Evolutionary conservation across 2,329 filamentous ascomycete species (phyloP).

Genomic region (Claviceps digitariae): DNA sequence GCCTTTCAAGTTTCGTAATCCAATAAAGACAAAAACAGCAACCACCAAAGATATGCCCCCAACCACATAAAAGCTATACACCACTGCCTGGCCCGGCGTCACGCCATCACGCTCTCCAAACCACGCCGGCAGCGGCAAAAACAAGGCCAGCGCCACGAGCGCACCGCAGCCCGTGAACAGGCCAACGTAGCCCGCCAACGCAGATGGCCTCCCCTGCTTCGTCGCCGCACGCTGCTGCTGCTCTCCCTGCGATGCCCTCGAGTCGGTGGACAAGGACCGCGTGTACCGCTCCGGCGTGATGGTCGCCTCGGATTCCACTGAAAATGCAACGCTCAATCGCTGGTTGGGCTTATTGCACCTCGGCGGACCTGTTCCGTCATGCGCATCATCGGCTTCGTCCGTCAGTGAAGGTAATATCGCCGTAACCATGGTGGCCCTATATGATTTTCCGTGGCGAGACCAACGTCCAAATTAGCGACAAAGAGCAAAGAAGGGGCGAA

Average conservation of each 20-base stretch:
- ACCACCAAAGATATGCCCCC: constrained; percentile 58
- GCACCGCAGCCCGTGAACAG: constrained; percentile 88
- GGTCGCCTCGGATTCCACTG: constrained; percentile 59
- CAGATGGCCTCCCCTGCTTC: constrained; percentile 33
- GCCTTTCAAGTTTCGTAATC: constrained; percentile 53
- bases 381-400: constrained; percentile 27
- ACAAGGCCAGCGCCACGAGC: constrained; percentile 65
- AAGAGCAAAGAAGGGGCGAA: not conserved
- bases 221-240: constrained; percentile 10
- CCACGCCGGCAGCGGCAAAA: constrained; percentile 73
- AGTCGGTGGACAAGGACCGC: constrained; percentile 19
- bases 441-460: not conserved
- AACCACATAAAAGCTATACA: constrained; percentile 80
- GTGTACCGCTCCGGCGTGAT: constrained; percentile 55
- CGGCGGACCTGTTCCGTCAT: constrained; percentile 13
- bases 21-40: constrained; percentile 63
- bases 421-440: constrained; percentile 83
- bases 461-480: not conserved
- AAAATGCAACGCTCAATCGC: constrained; percentile 49
- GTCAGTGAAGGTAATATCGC: constrained; percentile 70
- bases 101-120: constrained; percentile 61
- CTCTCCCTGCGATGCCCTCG: constrained; percentile 5
- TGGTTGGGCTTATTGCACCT: constrained; percentile 26
- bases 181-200: constrained; percentile 78
- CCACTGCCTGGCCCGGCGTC: constrained; percentile 60